phyloP scores from a whole-genome alignment of 2,329 filamentous ascomycete genomes.

The Aspergillus neotritici region DNA sequence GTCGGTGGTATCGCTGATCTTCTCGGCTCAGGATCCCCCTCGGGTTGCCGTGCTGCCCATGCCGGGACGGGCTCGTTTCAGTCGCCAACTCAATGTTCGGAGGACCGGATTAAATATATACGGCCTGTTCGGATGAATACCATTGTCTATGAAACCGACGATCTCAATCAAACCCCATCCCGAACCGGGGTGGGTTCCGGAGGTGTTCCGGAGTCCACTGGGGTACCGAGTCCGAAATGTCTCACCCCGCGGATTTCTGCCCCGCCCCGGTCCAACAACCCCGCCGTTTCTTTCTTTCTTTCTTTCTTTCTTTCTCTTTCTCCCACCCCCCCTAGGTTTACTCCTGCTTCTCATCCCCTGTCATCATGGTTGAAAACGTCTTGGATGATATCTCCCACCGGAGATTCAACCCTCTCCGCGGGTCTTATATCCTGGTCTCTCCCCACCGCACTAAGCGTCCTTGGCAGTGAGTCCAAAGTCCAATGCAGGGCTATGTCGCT shows the following conservation, averaged over 20 bases:
- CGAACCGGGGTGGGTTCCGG: no score
- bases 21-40: no score
- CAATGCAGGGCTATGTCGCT: no score
- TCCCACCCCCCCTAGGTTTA: background rate
- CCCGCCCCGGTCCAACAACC: no score
- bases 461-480: conserved; percentile 73
- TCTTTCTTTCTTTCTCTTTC: no score
- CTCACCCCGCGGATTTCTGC: no score
- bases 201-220: no score
- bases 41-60: no score
- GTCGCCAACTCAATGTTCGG: background rate
- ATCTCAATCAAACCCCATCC: background rate
- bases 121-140: background rate
- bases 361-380: conserved; percentile 64
- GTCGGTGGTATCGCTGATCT: no score
- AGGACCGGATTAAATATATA: background rate
- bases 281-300: no score
- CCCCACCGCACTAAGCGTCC: conserved; percentile 94
- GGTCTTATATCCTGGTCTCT: conserved; percentile 88
- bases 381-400: conserved; percentile 96
- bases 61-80: no score
- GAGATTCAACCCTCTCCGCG: conserved; percentile 85
- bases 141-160: conserved; percentile 3
- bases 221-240: no score
- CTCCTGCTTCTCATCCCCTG: conserved; percentile 6